These are phyloP conservation scores for Entamoeba dispar DNA, from an alignment of 208 protist genomes.

Conservation along the genomic window DNA sequence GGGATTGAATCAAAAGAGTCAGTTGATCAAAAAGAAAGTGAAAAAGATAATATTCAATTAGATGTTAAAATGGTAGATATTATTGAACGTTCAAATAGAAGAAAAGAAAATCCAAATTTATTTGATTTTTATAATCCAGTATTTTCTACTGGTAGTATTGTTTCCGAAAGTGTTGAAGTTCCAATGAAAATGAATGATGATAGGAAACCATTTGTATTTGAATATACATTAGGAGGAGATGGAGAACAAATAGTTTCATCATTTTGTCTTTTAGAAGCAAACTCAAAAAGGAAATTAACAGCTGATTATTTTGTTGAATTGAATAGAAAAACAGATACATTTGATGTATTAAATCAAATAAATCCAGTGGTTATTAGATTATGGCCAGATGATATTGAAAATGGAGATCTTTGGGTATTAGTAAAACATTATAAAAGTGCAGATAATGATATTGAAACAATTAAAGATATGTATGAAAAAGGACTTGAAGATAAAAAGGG, in stretches of 20 bases:
- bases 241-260: background rate
- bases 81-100: background rate
- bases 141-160: background rate
- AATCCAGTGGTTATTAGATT: background rate
- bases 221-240: background rate
- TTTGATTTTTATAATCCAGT: background rate
- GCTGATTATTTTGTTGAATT: background rate
- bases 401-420: background rate
- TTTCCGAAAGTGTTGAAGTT: background rate
- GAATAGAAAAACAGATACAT: background rate
- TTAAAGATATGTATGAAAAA: background rate
- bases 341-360: background rate
- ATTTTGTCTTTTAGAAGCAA: background rate
- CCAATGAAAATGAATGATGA: background rate
- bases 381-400: background rate
- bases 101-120: background rate
- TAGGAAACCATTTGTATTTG: background rate
- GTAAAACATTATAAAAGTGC: background rate
- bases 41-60: background rate
- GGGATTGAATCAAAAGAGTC: background rate
- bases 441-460: background rate
- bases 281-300: background rate
- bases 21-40: background rate
- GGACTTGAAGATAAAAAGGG: background rate
- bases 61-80: background rate